Evolutionary conservation across 768 basidiomycete genomes (phyloP), one percentile per base, ranked within the genome.

Genomic region (Cystobasidiopsis lactophilus): DNA sequence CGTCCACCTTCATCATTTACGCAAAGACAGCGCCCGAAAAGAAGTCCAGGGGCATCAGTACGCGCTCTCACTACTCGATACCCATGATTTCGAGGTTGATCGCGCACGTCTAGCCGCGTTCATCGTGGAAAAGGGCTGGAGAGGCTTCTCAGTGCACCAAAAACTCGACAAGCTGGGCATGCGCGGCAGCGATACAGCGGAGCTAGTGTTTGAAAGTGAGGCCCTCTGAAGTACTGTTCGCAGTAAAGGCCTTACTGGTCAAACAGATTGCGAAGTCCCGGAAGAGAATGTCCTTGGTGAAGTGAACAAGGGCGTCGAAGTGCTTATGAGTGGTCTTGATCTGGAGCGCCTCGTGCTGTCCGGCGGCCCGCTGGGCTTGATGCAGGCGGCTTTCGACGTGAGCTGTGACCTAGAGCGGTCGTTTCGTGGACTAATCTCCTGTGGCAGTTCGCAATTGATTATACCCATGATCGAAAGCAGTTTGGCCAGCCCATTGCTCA

Each of bases 151-250:
- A 5, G 82, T 84, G 0, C 80, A 81, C 59, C 83, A 80, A 54
- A 86, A 89, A 61, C 71, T 95, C 21, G 89, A 95, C 66, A 95
- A 95, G 66, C 78, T 93, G 62, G 89, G 89, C 1, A 95, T 95
- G 89, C 71, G 89, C 60, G 89, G 89, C 37, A 85, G 82, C 55
- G 86, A 93, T 60, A 95, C 89, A 2, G 85, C 85, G 58, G 89
- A 95, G 64, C 69, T 93, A 23, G 77, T 89, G 19, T 50, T 21
- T 41, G 38, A 52, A 16, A 35, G 33, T 35, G 33, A 16, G 38
- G 3, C 14, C 0, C n/a, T 1, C 4, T 0, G 41, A 56, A 54
- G 56, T 60, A 40, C 51, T 60, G 23, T 93, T 95, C 54, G 84
- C 33, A 16, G 33, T 16, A 35, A 35, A 35, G n/a, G n/a, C n/a